Percentiles rank a stretch among this genome's conserved stretches.
phyloP scores from a whole-genome alignment of 169 alveolate species.

The Cryptosporidium viatorum region DNA sequence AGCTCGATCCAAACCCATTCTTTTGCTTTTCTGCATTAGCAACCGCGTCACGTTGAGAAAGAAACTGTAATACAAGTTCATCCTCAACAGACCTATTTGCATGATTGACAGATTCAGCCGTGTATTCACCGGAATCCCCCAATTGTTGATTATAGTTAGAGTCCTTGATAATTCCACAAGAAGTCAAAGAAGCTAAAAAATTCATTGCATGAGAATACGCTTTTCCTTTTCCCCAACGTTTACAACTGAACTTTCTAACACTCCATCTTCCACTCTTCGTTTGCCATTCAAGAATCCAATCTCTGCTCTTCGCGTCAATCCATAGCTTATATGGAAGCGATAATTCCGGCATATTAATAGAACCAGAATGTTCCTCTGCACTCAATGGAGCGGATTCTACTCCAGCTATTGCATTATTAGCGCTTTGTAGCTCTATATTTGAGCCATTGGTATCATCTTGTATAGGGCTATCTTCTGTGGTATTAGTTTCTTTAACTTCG shows the following conservation, averaged over 20 bases:
- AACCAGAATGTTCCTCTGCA: constrained; percentile 25
- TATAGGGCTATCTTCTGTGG: background rate
- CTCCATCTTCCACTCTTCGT: constrained; percentile 73
- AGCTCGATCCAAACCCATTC: constrained; percentile 6
- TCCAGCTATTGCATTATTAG: background rate
- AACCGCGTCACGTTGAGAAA: constrained; percentile 56
- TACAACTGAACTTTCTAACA: constrained; percentile 67
- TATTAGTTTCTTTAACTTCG: background rate
- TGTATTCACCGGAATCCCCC: background rate
- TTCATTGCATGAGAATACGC: constrained; percentile 76
- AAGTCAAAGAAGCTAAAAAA: constrained; percentile 58
- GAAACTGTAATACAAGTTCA: constrained; percentile 53
- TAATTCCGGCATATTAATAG: constrained; percentile 33
- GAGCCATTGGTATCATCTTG: background rate
- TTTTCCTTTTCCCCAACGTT: constrained; percentile 74
- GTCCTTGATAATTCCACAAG: constrained; percentile 53
- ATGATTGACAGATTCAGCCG: background rate
- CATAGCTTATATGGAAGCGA: constrained; percentile 62
- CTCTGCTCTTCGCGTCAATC: constrained; percentile 74
- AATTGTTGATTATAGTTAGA: constrained; percentile 13
- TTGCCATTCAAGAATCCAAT: constrained; percentile 75
- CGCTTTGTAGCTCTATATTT: background rate
- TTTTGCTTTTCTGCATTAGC: constrained; percentile 34
- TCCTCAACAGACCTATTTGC: constrained; percentile 54
- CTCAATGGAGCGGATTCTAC: background rate